Evolutionary conservation across 495 filamentous ascomycete species (phyloP), one percentile per base, ranked within the genome.

Genomic region (Talaromyces trachyspermus): DNA sequence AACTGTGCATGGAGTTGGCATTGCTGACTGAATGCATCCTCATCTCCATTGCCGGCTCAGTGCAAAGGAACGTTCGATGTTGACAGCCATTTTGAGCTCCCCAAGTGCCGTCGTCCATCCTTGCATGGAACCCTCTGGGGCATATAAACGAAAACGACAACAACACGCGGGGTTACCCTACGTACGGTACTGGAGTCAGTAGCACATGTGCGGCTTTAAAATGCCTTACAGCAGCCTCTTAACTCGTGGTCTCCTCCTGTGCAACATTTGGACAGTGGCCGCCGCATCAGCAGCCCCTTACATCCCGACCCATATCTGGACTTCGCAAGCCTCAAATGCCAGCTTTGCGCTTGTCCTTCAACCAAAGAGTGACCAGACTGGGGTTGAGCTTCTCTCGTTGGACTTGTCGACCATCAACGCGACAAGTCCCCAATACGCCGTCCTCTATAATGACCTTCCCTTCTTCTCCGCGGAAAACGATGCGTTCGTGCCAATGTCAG

Each of bases 261-360:
- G 26, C 29, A 37, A 15, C 30, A 35, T 54, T 46, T 54, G 55
- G 54, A 53, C 56, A 40, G 44, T 33, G 36, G 46, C 26, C 49
- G 50, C 48, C 41, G 56, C 35, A 52, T 56, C 73, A 46, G 61
- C 69, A 18, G 68, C 88, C 19, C 87, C 86, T 24, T 95, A 94
- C 69, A 79, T 76, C 19, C 86, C 89, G 0, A 85, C 89, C 0
- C 75, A 71, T 18, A 72, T 90, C 15, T 66, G 77, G 37, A 69
- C 86, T 25, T 67, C 83, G 4, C 58, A 63, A 24, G 12, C 3
- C 14, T 25, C 19, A n/a, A 67, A 75, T 32, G 71, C 71, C 52
- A 59, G 70, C 35, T 48, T 72, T 46, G 62, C 68, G 26, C 91
- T 89, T 58, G 68, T 89, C 47, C 76, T 91, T 49, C 69, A 59